Conservation (phyloP, 495 filamentous ascomycete species). For the Trichoderma erinaceum region DNA sequence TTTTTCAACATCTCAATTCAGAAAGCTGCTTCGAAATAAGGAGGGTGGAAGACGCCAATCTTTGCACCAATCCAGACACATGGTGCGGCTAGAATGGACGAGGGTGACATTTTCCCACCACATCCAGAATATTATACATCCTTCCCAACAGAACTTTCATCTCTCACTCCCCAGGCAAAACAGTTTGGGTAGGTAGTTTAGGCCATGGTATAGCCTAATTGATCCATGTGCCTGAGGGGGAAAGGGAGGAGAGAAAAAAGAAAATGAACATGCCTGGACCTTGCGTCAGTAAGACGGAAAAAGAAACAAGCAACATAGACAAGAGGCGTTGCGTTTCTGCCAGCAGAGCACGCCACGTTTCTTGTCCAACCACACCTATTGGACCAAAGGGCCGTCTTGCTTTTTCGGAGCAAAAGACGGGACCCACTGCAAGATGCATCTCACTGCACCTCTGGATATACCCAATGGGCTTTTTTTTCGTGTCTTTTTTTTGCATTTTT, state of each 20-base stretch:
- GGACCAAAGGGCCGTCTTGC: background rate
- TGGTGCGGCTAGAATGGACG: background rate
- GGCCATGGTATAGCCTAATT: background rate
- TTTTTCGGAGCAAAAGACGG: background rate
- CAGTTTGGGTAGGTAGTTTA: background rate
- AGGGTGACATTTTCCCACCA: conserved; percentile 4
- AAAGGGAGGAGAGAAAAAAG: background rate
- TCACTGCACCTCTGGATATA: too few species aligned
- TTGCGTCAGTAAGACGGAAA: background rate
- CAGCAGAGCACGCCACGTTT: conserved; percentile 9
- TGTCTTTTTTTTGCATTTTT: background rate
- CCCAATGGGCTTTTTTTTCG: background rate
- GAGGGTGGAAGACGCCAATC: background rate
- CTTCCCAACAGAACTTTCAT: background rate
- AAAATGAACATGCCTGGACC: too few species aligned
- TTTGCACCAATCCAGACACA: background rate
- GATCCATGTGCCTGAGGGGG: background rate
- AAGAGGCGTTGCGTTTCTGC: background rate
- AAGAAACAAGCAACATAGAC: background rate
- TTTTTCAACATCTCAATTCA: too few species aligned
- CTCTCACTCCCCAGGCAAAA: background rate
- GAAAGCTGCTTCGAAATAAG: too few species aligned
- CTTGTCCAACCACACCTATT: conserved; percentile 6
- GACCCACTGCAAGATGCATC: background rate
- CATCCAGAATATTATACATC: background rate